These are phyloP conservation scores for Pulveroboletus sp. DNA, from an alignment of 768 basidiomycete species.

Conservation along the genomic window DNA sequence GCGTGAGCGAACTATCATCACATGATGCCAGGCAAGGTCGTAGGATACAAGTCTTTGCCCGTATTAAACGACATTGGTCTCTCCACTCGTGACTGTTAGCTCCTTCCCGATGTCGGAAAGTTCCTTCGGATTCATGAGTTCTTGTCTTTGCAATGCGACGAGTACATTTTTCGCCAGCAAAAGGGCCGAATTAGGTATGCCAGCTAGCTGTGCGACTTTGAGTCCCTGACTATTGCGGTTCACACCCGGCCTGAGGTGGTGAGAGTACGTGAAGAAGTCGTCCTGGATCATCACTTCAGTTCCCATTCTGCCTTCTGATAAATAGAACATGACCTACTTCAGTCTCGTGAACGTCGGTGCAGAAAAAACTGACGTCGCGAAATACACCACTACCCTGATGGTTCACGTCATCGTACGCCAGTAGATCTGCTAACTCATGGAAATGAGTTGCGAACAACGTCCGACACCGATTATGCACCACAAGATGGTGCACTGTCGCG, in stretches of 20 bases:
- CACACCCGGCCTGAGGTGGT: slow-evolving; percentile 74
- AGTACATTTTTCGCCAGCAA: slow-evolving; percentile 56
- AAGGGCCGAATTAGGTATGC: slow-evolving; percentile 65
- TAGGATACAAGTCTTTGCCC: background rate
- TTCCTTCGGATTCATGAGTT: slow-evolving; percentile 23
- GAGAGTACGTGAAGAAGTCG: slow-evolving; percentile 77
- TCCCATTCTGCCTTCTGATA: background rate
- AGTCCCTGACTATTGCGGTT: slow-evolving; percentile 89
- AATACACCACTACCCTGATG: slow-evolving; percentile 45
- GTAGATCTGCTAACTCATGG: slow-evolving; percentile 85
- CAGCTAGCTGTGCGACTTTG: slow-evolving; percentile 84
- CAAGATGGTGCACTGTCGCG: slow-evolving; percentile 79
- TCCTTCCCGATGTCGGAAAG: slow-evolving; percentile 31
- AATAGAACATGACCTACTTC: slow-evolving; percentile 44
- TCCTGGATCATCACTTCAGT: slow-evolving; percentile 41
- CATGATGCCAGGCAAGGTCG: background rate
- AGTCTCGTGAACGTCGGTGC: slow-evolving; percentile 79
- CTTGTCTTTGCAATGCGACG: slow-evolving; percentile 31
- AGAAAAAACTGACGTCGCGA: slow-evolving; percentile 73
- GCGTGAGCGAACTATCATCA: slow-evolving; percentile 7
- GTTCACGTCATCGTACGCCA: slow-evolving; percentile 50
- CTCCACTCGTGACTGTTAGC: slow-evolving; percentile 10
- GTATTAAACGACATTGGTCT: background rate
- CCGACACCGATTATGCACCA: slow-evolving; percentile 65
- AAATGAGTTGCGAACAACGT: slow-evolving; percentile 99